phyloP scores from a whole-genome alignment of 73 alveolate species.

The Tetrahymena elliotti region DNA sequence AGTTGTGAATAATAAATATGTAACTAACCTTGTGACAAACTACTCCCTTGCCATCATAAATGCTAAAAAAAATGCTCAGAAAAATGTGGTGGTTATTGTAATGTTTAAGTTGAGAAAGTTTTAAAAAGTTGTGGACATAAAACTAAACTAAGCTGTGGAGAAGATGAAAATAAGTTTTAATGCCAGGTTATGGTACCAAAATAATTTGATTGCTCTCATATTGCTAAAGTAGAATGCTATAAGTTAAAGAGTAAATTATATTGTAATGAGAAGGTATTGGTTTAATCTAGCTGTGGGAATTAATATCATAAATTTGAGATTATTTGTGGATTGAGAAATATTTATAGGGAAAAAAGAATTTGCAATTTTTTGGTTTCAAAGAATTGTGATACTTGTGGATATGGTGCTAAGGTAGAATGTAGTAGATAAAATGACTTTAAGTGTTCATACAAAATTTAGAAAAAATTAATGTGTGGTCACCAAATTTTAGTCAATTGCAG shows the following conservation, averaged over 20 bases:
- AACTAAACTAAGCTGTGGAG: not conserved
- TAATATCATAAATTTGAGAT: not conserved
- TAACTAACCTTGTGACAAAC: not conserved
- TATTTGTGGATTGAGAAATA: not conserved
- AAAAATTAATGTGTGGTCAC: not conserved
- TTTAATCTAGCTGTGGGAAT: not conserved
- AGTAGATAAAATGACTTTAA: not conserved
- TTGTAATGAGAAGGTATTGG: not conserved
- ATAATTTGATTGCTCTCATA: not conserved
- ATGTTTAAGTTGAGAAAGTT: not conserved
- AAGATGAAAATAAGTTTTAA: not conserved
- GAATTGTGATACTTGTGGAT: not conserved
- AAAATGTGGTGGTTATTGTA: not conserved
- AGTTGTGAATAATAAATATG: conserved; percentile 22
- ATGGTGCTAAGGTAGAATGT: not conserved
- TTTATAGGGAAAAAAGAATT: not conserved
- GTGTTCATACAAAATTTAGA: not conserved
- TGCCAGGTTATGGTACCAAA: not conserved
- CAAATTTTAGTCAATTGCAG: not conserved
- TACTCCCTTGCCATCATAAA: conserved; percentile 36
- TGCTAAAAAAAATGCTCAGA: not conserved
- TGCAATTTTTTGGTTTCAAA: not conserved
- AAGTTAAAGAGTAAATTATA: not conserved
- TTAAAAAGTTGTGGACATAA: not conserved
- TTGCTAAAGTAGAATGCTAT: not conserved